These are phyloP conservation scores for Noccaea bulbosa DNA, from an alignment of 345 rosid species.

Conservation along the genomic window DNA sequence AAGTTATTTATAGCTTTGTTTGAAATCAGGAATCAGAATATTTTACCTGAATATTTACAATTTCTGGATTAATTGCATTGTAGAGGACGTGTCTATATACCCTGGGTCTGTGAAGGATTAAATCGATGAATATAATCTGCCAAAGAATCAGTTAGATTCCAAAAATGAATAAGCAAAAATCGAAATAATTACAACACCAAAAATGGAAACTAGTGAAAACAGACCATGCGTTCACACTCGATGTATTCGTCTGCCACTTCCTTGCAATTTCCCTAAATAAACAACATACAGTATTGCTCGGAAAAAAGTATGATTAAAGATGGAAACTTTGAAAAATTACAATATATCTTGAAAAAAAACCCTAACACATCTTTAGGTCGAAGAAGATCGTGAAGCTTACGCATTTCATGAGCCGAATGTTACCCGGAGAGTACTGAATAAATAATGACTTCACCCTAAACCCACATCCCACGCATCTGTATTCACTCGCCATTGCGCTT, in stretches of 20 bases:
- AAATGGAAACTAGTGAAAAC: conserved; percentile 32
- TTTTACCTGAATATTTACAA: conserved; percentile 57
- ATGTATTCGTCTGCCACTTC: conserved; percentile 77
- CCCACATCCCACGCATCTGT: conserved; percentile 74
- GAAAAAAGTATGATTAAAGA: background rate
- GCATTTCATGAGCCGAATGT: conserved; percentile 86
- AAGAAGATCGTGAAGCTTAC: conserved; percentile 45
- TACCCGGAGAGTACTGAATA: conserved; percentile 79
- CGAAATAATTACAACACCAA: conserved; percentile 17
- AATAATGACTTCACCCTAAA: conserved; percentile 60
- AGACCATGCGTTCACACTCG: conserved; percentile 87
- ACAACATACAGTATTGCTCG: background rate
- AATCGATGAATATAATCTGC: conserved; percentile 83
- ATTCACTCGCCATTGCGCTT: conserved; percentile 44
- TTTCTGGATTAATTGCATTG: conserved; percentile 62
- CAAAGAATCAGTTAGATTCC: background rate
- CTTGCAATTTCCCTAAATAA: conserved; percentile 64
- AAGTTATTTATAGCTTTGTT: background rate
- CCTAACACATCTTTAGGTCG: conserved; percentile 2
- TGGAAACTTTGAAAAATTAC: conserved; percentile 22
- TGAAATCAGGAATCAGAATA: background rate
- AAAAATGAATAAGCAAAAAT: background rate
- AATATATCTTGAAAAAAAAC: background rate
- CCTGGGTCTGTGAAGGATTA: conserved; percentile 78
- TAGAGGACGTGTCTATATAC: conserved; percentile 78